phyloP scores from a whole-genome alignment of 371 early-diverging fungal genomes.

The Apophysomyces elegans region DNA sequence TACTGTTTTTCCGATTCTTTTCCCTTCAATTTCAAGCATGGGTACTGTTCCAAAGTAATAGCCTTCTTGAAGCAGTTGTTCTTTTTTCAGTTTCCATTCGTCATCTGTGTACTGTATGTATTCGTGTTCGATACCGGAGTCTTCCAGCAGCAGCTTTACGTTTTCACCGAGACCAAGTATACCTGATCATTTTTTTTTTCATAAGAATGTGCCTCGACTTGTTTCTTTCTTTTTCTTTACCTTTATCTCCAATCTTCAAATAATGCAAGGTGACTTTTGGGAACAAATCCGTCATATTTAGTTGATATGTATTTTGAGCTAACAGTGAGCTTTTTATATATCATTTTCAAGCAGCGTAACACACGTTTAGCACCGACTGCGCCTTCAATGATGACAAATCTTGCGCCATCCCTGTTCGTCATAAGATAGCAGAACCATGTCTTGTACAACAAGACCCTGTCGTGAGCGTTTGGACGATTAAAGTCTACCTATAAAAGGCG shows the following conservation, averaged over 20 bases:
- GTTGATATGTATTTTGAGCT: background rate
- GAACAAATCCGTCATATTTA: background rate
- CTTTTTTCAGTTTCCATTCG: slow-evolving; percentile 24
- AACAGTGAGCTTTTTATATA: too few species aligned
- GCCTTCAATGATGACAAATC: too few species aligned
- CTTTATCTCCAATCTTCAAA: background rate
- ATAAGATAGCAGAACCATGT: too few species aligned
- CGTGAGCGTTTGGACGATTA: too few species aligned
- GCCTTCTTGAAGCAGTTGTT: slow-evolving; percentile 13
- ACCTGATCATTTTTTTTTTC: background rate
- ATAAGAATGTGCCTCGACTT: background rate
- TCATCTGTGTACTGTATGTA: slow-evolving; percentile 21
- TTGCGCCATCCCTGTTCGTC: too few species aligned
- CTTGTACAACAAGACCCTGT: too few species aligned
- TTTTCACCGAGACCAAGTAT: slow-evolving; percentile 29
- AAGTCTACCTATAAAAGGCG: too few species aligned
- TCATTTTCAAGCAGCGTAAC: too few species aligned
- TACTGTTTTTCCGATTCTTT: slow-evolving; percentile 24
- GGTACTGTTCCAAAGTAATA: slow-evolving; percentile 25
- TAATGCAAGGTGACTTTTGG: background rate
- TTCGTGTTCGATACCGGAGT: slow-evolving; percentile 30
- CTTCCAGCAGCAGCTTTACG: slow-evolving; percentile 30
- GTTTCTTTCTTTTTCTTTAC: background rate
- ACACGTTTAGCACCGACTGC: too few species aligned
- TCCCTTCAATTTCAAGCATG: slow-evolving; percentile 27